phyloP scores from a whole-genome alignment of 2,329 filamentous ascomycete species.

The Xylariales sp. region DNA sequence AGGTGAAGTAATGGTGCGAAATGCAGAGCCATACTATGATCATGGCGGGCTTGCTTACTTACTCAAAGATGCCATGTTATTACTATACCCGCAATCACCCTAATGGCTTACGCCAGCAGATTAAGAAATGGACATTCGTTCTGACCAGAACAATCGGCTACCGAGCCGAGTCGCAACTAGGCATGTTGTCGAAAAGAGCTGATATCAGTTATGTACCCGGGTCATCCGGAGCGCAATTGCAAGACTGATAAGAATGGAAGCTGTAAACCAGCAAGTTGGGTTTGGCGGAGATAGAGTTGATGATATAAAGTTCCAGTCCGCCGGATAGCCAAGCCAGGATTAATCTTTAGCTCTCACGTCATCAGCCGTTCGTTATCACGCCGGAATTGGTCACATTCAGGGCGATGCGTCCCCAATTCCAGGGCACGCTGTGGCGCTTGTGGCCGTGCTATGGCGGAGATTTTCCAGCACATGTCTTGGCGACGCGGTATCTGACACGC shows the following conservation, averaged over 20 bases:
- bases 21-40: not conserved
- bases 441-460: constrained; percentile 2
- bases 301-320: too few relatives aligned
- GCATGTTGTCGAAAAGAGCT: too few relatives aligned
- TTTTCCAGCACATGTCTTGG: not conserved
- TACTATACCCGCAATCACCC: not conserved
- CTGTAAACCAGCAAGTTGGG: too few relatives aligned
- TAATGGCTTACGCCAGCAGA: constrained; percentile 5
- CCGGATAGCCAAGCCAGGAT: too few relatives aligned
- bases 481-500: not conserved
- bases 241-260: too few relatives aligned
- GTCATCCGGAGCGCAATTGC: too few relatives aligned
- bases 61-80: constrained; percentile 14
- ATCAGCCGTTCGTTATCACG: too few relatives aligned
- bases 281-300: too few relatives aligned
- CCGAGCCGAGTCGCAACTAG: constrained; percentile 7
- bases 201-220: too few relatives aligned
- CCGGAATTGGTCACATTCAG: too few relatives aligned
- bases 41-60: constrained; percentile 4
- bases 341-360: too few relatives aligned
- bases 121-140: not conserved
- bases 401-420: too few relatives aligned
- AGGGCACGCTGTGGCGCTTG: not conserved
- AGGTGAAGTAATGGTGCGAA: not conserved
- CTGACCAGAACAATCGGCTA: constrained; percentile 4